Evolutionary conservation across 257 asterid species (phyloP).

Genomic region (Solanum dulcamara): DNA sequence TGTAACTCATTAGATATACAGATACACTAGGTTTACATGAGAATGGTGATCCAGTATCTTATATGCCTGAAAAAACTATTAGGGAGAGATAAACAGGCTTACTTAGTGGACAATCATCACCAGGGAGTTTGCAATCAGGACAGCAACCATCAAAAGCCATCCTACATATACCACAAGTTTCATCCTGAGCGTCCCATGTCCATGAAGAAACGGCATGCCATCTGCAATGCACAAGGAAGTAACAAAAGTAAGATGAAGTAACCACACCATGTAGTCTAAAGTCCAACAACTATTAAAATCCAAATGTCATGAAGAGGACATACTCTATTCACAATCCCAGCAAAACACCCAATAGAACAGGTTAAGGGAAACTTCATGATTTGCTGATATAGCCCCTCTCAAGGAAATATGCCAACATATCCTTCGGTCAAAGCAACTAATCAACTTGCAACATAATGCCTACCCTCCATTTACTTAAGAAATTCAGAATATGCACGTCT

Average conservation of each 20-base stretch:
- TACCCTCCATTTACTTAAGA: neutral
- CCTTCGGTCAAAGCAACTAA: neutral
- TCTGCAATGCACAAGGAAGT: constrained; percentile 13
- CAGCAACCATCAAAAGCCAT: constrained; percentile 93
- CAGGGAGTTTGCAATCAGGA: constrained; percentile 85
- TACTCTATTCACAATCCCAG: constrained; percentile 48
- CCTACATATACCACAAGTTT: constrained; percentile 86
- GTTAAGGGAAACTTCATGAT: constrained; percentile 34
- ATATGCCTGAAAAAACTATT: neutral
- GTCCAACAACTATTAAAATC: neutral
- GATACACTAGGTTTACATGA: neutral
- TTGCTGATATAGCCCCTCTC: neutral
- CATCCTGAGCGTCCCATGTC: constrained; percentile 98
- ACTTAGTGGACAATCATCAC: constrained; percentile 90
- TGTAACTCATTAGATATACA: neutral
- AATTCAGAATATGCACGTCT: neutral
- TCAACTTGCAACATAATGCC: neutral
- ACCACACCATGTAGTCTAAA: neutral
- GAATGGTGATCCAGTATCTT: neutral
- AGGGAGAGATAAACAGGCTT: constrained; percentile 7
- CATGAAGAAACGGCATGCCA: constrained; percentile 95
- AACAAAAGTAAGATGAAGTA: neutral
- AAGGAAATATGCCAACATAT: neutral
- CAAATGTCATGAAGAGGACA: constrained; percentile 9
- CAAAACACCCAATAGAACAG: constrained; percentile 5